Conservation (phyloP, 805 yeast genomes). For the Phaffomyces antillensis region DNA sequence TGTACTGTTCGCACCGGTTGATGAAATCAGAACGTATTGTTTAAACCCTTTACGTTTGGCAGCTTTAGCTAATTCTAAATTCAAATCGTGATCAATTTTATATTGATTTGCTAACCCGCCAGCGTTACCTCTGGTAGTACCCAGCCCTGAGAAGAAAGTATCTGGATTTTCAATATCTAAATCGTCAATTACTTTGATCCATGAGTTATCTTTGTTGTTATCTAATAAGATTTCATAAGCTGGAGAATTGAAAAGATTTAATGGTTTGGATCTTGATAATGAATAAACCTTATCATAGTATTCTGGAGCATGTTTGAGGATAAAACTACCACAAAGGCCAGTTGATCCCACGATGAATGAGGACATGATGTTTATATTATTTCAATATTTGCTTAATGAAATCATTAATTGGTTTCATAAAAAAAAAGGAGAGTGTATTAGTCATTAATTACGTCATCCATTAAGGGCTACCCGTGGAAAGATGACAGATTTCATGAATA, state of each 20-base stretch:
- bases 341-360: constrained; percentile 59
- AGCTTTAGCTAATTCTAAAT: constrained; percentile 58
- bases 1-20: constrained; percentile 51
- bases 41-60: constrained; percentile 65
- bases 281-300: constrained; percentile 39
- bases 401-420: too few species aligned
- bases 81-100: constrained; percentile 69
- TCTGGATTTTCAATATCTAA: constrained; percentile 17
- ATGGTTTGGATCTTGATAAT: constrained; percentile 39
- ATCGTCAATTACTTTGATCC: constrained; percentile 36
- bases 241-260: constrained; percentile 2
- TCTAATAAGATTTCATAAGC: constrained; percentile 33
- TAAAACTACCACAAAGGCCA: constrained; percentile 63
- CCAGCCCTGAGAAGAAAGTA: constrained; percentile 57
- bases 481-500: too few species aligned
- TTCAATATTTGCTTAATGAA: not conserved
- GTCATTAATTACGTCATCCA: too few species aligned
- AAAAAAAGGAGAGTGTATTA: too few species aligned
- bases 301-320: constrained; percentile 37
- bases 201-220: constrained; percentile 35
- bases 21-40: constrained; percentile 61
- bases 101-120: constrained; percentile 68
- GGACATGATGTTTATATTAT: not conserved
- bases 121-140: constrained; percentile 67
- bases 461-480: too few species aligned